Evolutionary conservation across 257 asterid genomes (phyloP).

Genomic region (Solanum sejunctum): DNA sequence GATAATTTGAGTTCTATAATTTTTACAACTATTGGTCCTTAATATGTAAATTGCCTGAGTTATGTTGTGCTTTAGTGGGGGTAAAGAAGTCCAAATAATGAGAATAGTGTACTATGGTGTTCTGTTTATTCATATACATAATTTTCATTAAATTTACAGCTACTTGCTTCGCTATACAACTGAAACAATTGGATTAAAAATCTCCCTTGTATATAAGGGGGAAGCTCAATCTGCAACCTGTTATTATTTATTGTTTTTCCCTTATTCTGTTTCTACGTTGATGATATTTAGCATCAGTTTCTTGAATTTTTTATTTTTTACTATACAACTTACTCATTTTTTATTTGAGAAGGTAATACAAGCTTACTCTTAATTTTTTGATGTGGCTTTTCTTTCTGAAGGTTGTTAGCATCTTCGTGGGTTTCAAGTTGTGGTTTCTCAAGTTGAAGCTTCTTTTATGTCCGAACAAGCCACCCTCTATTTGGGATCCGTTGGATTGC

Average conservation of each 20-base stretch:
- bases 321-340: neutral
- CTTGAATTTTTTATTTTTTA: neutral
- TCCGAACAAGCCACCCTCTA: constrained; percentile 17
- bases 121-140: neutral
- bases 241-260: neutral
- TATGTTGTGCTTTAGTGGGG: neutral
- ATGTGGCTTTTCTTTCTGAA: constrained; percentile 37
- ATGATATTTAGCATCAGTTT: neutral
- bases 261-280: neutral
- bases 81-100: neutral
- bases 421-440: neutral
- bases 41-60: neutral
- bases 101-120: neutral
- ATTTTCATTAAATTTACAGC: neutral
- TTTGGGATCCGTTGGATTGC: constrained; percentile 25
- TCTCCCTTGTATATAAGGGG: neutral
- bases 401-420: neutral
- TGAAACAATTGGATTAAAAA: neutral
- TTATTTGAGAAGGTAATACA: neutral
- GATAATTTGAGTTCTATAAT: neutral
- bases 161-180: neutral
- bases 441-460: constrained; percentile 22
- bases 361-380: constrained; percentile 12
- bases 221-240: neutral
- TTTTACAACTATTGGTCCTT: neutral